phyloP scores from a whole-genome alignment of 2,329 filamentous ascomycete genomes.

The Fonsecaea nubica region DNA sequence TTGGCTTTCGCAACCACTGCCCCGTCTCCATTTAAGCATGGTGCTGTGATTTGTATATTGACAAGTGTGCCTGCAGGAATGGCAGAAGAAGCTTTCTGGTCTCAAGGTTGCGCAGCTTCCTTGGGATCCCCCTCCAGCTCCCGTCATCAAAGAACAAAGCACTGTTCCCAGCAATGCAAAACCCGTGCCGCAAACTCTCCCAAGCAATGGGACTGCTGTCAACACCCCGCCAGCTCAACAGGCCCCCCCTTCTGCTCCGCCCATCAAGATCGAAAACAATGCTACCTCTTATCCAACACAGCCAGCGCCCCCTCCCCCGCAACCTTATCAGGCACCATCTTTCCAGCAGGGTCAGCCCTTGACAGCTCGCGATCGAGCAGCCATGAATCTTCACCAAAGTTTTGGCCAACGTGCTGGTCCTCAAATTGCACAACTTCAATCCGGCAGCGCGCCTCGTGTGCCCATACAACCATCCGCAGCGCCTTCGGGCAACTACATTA shows the following conservation, averaged over 20 bases:
- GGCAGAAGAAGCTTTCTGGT: constrained; percentile 88
- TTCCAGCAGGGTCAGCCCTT: constrained; percentile 42
- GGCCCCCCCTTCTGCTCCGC: constrained; percentile 32
- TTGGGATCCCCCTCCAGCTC: constrained; percentile 87
- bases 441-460: constrained; percentile 39
- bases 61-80: constrained; percentile 66
- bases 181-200: constrained; percentile 38
- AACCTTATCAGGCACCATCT: constrained; percentile 42
- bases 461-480: constrained; percentile 52
- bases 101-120: constrained; percentile 87
- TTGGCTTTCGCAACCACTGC: constrained; percentile 11
- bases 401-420: constrained; percentile 41
- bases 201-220: constrained; percentile 41
- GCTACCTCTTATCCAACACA: constrained; percentile 33
- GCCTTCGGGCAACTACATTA: constrained; percentile 46
- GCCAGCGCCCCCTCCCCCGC: constrained; percentile 24
- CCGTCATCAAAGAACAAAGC: constrained; percentile 53
- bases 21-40: constrained; percentile 3
- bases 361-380: constrained; percentile 40
- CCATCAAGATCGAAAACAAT: constrained; percentile 35
- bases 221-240: constrained; percentile 47
- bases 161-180: constrained; percentile 47
- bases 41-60: background rate
- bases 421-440: constrained; percentile 42
- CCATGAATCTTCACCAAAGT: constrained; percentile 38